Evolutionary conservation across 345 rosid genomes (phyloP), one percentile per base, ranked within the genome.

Genomic region (Ceriops tagal): DNA sequence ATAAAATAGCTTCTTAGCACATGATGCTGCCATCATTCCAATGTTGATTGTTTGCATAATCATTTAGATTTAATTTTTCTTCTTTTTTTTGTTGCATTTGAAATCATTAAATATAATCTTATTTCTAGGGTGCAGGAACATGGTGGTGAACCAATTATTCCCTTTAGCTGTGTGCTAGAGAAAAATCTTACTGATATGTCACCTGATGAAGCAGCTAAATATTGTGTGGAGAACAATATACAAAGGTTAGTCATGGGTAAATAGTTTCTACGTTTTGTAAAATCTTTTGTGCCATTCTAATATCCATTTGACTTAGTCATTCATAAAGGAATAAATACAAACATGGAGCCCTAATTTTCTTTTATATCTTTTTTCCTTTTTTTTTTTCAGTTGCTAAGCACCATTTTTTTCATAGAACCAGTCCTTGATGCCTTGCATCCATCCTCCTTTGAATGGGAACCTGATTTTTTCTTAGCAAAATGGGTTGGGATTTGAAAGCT

Each of bases 201-300:
- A 34, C 91, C 88, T 61, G 87, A 86, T 58, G 96, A 92, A 79
- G 89, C 86, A 19, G 85, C 86, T 63, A 86, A 85, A 75, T 95
- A 95, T 77, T 95, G 98, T 2, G 96, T 88, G 88, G 99, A 95
- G 83, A 92, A 89, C 88, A 89, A 95, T 75, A 60, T 92, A 64
- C 98, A 90, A 85, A 92, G 99, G 99, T 95, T 77, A 64, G 92
- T 84, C 26, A 13, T 76, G 32, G 57, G 22, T 26, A 46, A 39
- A 37, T 68, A 24, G 59, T 61, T 34, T 34, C 11, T 51, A 16
- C 5, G 0, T 22, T 11, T 16, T 51, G 18, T 31, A 15, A 24
- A 55, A 3, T 9, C 16, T 1, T 61, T 20, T 27, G 21, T 43
- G 49, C 18, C 49, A 43, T 43, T 13, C 16, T 43, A 13, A 3